Evolutionary conservation across 2,329 filamentous ascomycete genomes (phyloP).

Genomic region (Madurella fahalii): DNA sequence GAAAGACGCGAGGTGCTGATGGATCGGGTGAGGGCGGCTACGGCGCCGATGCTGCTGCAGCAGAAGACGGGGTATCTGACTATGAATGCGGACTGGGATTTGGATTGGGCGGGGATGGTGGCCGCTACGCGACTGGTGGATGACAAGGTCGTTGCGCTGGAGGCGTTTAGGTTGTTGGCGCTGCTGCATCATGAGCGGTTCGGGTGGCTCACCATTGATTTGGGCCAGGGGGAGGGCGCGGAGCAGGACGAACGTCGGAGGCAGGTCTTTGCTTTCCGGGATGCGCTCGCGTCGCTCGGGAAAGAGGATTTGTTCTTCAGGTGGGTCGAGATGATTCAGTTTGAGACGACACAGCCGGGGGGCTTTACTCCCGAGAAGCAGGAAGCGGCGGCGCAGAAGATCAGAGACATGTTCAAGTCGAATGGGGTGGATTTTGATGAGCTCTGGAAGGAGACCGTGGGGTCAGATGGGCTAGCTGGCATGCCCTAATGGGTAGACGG

Average conservation of each 20-base stretch:
- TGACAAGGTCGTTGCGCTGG: slow-evolving; percentile 52
- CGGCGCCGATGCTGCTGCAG: slow-evolving; percentile 60
- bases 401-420: slow-evolving; percentile 68
- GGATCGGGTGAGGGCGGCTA: slow-evolving; percentile 62
- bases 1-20: slow-evolving; percentile 54
- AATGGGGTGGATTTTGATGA: slow-evolving; percentile 78
- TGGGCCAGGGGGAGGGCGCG: slow-evolving; percentile 42
- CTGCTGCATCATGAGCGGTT: slow-evolving; percentile 63
- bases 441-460: slow-evolving; percentile 66
- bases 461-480: slow-evolving; percentile 34
- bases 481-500: slow-evolving; percentile 19
- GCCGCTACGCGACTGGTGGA: slow-evolving; percentile 67
- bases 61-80: slow-evolving; percentile 85
- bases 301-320: slow-evolving; percentile 88
- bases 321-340: slow-evolving; percentile 91
- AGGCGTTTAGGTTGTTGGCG: slow-evolving; percentile 69
- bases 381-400: slow-evolving; percentile 65
- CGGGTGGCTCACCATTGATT: slow-evolving; percentile 68
- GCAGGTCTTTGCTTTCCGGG: slow-evolving; percentile 77
- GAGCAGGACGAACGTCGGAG: slow-evolving; percentile 62
- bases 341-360: slow-evolving; percentile 72
- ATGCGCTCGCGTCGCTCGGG: slow-evolving; percentile 67
- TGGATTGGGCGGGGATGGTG: slow-evolving; percentile 82
- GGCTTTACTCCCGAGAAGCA: slow-evolving; percentile 75
- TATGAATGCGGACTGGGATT: slow-evolving; percentile 79